phyloP scores from a whole-genome alignment of 768 basidiomycete genomes.

The Lyophyllum shimeji region DNA sequence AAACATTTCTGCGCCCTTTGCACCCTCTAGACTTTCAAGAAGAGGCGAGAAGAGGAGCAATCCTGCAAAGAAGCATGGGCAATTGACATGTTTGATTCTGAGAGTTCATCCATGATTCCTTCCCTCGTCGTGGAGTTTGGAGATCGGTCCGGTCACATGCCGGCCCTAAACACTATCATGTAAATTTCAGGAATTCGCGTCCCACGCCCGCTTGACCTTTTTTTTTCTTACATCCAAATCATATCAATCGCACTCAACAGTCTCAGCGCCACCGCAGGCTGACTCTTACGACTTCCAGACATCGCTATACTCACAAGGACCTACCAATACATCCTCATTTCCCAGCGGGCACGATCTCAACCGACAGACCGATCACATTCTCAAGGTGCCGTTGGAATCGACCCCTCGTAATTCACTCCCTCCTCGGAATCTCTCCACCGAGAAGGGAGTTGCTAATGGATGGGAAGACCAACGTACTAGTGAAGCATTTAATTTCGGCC shows the following conservation, averaged over 20 bases:
- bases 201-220: too few relatives aligned
- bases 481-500: constrained; percentile 60
- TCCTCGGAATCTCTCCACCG: constrained; percentile 40
- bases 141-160: not conserved
- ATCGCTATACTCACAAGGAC: too few relatives aligned
- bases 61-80: not conserved
- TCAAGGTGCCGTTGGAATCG: too few relatives aligned
- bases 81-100: not conserved
- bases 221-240: too few relatives aligned
- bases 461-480: constrained; percentile 41
- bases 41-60: not conserved
- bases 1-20: not conserved
- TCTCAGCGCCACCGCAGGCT: too few relatives aligned
- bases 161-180: not conserved
- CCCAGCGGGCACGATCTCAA: too few relatives aligned
- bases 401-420: constrained; percentile 48
- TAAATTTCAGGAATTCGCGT: not conserved
- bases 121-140: not conserved
- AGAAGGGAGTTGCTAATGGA: constrained; percentile 50
- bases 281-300: too few relatives aligned
- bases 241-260: too few relatives aligned
- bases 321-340: too few relatives aligned
- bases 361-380: too few relatives aligned
- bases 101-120: not conserved
- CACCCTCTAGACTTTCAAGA: not conserved